phyloP scores from a whole-genome alignment of 371 early-diverging fungal species.

The Mucor irregularis region DNA sequence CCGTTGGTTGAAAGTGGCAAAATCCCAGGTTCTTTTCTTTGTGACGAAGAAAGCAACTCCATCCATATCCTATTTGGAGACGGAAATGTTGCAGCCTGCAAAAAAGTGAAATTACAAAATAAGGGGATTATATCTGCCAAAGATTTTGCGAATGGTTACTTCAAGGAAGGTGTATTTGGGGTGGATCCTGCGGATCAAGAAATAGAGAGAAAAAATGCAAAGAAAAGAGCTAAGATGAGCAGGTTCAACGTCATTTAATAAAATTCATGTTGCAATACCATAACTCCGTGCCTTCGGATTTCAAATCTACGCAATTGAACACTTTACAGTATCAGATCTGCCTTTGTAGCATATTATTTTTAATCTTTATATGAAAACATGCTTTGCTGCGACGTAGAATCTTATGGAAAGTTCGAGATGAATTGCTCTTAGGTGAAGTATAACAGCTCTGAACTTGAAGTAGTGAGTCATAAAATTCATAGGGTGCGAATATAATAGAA shows the following conservation, averaged over 20 bases:
- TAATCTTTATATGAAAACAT: background rate
- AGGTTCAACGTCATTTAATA: too few relatives aligned
- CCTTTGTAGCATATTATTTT: too few relatives aligned
- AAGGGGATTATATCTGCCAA: constrained; percentile 57
- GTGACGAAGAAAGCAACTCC: constrained; percentile 32
- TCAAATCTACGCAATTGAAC: too few relatives aligned
- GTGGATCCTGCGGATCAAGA: constrained; percentile 1
- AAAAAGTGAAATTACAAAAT: constrained; percentile 59
- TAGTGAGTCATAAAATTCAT: too few relatives aligned
- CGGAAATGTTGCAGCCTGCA: constrained; percentile 41
- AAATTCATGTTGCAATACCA: too few relatives aligned
- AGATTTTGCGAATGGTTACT: constrained; percentile 80
- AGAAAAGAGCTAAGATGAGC: background rate
- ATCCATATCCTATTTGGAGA: constrained; percentile 50
- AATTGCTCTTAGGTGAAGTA: too few relatives aligned
- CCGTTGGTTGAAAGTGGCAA: background rate
- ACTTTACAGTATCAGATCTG: too few relatives aligned
- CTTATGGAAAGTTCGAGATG: too few relatives aligned
- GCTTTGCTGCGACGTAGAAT: too few relatives aligned
- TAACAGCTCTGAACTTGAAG: too few relatives aligned
- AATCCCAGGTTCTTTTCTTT: constrained; percentile 56
- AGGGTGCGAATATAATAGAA: too few relatives aligned
- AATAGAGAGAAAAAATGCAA: constrained; percentile 16
- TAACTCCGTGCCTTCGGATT: too few relatives aligned
- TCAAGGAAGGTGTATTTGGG: constrained; percentile 16